Evolutionary conservation across 352 stramenopile genomes (phyloP).

Genomic region (Phytophthora pseudosyringae): DNA sequence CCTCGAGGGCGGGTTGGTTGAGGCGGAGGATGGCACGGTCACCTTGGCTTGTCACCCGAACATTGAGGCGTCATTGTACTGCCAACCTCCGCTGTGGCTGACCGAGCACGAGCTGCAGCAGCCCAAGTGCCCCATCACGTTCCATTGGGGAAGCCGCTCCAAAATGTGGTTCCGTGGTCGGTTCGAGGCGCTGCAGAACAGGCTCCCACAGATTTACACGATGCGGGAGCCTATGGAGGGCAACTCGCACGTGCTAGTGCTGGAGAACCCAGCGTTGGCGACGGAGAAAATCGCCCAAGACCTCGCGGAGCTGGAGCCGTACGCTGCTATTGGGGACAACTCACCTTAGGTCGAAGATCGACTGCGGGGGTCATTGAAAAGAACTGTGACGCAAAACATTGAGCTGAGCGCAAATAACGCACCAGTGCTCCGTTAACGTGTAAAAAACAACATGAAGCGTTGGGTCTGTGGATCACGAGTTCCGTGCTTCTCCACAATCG

Average conservation of each 20-base stretch:
- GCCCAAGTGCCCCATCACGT: slow-evolving; percentile 46
- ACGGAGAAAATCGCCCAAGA: slow-evolving; percentile 49
- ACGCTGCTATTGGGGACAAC: not conserved
- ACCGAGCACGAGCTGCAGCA: slow-evolving; percentile 41
- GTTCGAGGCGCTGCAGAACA: slow-evolving; percentile 36
- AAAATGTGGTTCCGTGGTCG: slow-evolving; percentile 49
- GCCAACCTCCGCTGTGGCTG: slow-evolving; percentile 39
- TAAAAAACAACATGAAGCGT: not conserved
- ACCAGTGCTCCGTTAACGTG: no score
- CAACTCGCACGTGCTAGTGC: slow-evolving; percentile 52
- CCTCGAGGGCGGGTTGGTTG: slow-evolving; percentile 34
- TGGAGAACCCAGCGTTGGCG: slow-evolving; percentile 53
- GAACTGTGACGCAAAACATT: no score
- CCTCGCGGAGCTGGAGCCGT: slow-evolving; percentile 36
- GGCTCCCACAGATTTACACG: slow-evolving; percentile 49
- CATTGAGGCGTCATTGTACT: slow-evolving; percentile 56
- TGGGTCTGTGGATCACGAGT: not conserved
- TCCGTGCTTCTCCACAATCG: not conserved
- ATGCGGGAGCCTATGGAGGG: slow-evolving; percentile 45
- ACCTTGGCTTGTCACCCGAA: slow-evolving; percentile 50
- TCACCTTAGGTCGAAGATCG: slow-evolving; percentile 6
- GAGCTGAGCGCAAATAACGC: not conserved
- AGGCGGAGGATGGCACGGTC: slow-evolving; percentile 30
- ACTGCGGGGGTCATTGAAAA: not conserved
- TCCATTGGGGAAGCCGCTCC: slow-evolving; percentile 53